Evolutionary conservation across 257 asterid species (phyloP).

Genomic region (Nicotiana sylvestris): DNA sequence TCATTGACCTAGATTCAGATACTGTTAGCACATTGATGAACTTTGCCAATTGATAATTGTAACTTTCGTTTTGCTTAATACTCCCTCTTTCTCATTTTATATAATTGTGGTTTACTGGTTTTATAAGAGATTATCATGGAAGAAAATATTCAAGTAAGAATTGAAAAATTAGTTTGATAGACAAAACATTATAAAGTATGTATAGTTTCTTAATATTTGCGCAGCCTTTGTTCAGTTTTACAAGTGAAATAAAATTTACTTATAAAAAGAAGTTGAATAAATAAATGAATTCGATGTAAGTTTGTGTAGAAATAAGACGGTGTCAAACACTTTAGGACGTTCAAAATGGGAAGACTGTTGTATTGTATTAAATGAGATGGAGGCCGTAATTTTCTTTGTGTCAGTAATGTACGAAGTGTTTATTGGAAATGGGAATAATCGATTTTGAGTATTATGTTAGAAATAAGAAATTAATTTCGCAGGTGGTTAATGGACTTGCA

Average conservation of each 20-base stretch:
- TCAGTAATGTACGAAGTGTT: neutral
- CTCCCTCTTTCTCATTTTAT: neutral
- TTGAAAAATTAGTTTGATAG: neutral
- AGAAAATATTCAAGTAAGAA: neutral
- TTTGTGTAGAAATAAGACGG: neutral
- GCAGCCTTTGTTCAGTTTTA: neutral
- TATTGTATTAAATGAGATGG: neutral
- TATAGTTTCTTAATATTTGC: neutral
- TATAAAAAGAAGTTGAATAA: neutral
- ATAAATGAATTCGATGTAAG: neutral
- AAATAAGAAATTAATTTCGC: neutral
- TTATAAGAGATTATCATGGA: too few species aligned
- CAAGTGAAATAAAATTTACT: neutral
- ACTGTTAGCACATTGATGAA: neutral
- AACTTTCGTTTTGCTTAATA: neutral
- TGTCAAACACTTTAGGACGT: neutral
- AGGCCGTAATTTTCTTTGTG: neutral
- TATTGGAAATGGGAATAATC: neutral
- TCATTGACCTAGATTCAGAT: too few species aligned
- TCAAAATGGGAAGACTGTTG: neutral
- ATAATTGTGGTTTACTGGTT: neutral
- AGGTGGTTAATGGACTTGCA: conserved; percentile 81
- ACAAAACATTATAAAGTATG: neutral
- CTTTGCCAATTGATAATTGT: neutral
- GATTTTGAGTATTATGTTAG: neutral